Conservation (phyloP, 2,329 filamentous ascomycete species). For the Paramyrothecium sp. region DNA sequence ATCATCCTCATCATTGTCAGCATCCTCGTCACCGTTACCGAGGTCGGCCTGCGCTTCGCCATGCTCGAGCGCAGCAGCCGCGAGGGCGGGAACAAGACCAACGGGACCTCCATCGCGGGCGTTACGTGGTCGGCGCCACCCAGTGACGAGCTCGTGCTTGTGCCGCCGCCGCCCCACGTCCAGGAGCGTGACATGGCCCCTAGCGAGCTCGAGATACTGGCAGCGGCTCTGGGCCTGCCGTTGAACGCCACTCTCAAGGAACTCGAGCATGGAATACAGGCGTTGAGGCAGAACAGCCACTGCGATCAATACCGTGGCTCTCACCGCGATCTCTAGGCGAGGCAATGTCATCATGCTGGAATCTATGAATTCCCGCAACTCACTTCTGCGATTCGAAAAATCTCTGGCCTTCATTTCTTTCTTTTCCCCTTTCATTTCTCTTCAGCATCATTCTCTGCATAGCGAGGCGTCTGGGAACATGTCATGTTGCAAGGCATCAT, state of each 20-base stretch:
- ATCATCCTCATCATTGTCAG: conserved; percentile 90
- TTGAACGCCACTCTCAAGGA: conserved; percentile 32
- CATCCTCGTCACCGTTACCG: conserved; percentile 86
- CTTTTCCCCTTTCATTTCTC: no score
- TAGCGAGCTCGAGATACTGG: conserved; percentile 32
- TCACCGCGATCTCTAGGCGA: conserved; percentile 13
- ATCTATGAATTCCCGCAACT: no score
- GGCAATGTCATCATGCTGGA: no score
- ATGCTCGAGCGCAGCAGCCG: conserved; percentile 52
- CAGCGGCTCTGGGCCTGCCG: conserved; percentile 29
- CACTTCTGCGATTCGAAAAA: no score
- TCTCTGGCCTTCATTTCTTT: no score
- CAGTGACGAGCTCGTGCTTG: conserved; percentile 13
- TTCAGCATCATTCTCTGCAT: conserved; percentile 9
- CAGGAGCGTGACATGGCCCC: conserved; percentile 10
- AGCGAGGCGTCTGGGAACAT: conserved; percentile 18
- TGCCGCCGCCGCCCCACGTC: conserved; percentile 6
- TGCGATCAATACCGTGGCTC: conserved; percentile 1
- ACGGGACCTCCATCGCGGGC: conserved; percentile 12
- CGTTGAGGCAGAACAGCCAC: conserved; percentile 19
- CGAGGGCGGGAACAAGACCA: conserved; percentile 16
- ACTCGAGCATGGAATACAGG: conserved; percentile 29
- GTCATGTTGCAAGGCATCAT: conserved; percentile 1
- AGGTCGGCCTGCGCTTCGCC: conserved; percentile 83
- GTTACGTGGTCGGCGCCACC: conserved; percentile 1